phyloP scores from a whole-genome alignment of 1,139 yeast genomes.

The Geotrichum candidum region DNA sequence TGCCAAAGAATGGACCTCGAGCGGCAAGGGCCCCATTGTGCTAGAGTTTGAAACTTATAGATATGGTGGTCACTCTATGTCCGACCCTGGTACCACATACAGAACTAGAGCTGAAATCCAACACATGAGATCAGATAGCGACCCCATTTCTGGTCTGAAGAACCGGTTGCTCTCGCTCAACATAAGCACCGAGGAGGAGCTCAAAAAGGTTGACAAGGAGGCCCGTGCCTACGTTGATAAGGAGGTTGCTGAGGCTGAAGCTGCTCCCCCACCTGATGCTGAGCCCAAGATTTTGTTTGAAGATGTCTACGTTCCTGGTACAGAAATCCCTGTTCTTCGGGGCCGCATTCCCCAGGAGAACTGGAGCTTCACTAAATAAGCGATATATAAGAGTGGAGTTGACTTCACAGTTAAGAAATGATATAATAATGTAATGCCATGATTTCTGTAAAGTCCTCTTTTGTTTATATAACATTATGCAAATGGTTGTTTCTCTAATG shows the following conservation, averaged over 20 bases:
- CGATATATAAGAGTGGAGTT: not conserved
- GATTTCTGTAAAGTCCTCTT: not conserved
- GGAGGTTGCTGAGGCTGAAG: slow-evolving; percentile 91
- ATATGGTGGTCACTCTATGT: slow-evolving; percentile 99
- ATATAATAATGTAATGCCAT: not conserved
- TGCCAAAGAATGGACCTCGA: slow-evolving; percentile 91
- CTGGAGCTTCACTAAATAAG: slow-evolving; percentile 29
- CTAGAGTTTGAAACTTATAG: slow-evolving; percentile 96
- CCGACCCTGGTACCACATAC: slow-evolving; percentile 99
- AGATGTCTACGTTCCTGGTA: slow-evolving; percentile 93
- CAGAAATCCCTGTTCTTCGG: slow-evolving; percentile 87
- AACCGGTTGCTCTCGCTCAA: slow-evolving; percentile 72
- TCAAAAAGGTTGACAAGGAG: slow-evolving; percentile 88
- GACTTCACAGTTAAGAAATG: not conserved
- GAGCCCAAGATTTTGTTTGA: slow-evolving; percentile 90
- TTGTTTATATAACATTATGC: too few species aligned
- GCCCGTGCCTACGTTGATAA: slow-evolving; percentile 93
- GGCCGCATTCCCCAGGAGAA: slow-evolving; percentile 91
- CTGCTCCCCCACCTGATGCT: slow-evolving; percentile 92
- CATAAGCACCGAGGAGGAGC: slow-evolving; percentile 89
- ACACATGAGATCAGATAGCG: slow-evolving; percentile 97
- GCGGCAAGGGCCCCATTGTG: slow-evolving; percentile 94
- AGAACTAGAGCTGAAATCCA: slow-evolving; percentile 99
- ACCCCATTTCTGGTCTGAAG: slow-evolving; percentile 95
- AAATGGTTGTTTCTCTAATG: not conserved